A percentile compares a stretch with the other conserved stretches of the same genome.
phyloP scores from a whole-genome alignment of 768 basidiomycete genomes.

The Phanerodontia chrysosporium region DNA sequence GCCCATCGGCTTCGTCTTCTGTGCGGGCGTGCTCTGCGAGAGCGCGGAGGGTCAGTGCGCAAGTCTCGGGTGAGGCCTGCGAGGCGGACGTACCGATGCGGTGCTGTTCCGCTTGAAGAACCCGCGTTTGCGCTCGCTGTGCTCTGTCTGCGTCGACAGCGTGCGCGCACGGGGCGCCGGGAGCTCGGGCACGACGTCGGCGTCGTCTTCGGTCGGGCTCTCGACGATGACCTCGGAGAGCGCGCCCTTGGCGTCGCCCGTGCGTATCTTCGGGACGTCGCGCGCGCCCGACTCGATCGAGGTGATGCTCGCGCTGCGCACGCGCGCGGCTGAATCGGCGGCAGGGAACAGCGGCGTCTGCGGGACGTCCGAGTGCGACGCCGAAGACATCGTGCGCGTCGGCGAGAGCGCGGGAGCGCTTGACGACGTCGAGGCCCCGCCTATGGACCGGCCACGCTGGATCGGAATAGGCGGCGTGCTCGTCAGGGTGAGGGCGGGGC shows the following conservation, averaged over 20 bases:
- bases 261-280: not conserved
- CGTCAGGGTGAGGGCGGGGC: not conserved
- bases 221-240: constrained; percentile 28
- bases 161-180: not conserved
- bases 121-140: not conserved
- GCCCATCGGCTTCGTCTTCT: constrained; percentile 29
- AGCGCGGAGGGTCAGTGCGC: not conserved
- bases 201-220: constrained; percentile 32
- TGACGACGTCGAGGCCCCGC: not conserved
- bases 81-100: not conserved
- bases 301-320: not conserved
- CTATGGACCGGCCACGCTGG: not conserved
- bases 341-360: constrained; percentile 17
- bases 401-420: constrained; percentile 23
- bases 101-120: not conserved
- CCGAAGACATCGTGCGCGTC: constrained; percentile 20
- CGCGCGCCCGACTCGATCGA: not conserved
- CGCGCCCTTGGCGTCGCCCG: not conserved
- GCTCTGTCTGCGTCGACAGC: not conserved
- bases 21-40: not conserved
- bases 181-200: not conserved
- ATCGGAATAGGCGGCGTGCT: not conserved
- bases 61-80: not conserved
- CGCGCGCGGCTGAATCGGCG: not conserved
- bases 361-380: constrained; percentile 15